phyloP scores from a whole-genome alignment of 768 basidiomycete species.

The Lenzites betulinus region DNA sequence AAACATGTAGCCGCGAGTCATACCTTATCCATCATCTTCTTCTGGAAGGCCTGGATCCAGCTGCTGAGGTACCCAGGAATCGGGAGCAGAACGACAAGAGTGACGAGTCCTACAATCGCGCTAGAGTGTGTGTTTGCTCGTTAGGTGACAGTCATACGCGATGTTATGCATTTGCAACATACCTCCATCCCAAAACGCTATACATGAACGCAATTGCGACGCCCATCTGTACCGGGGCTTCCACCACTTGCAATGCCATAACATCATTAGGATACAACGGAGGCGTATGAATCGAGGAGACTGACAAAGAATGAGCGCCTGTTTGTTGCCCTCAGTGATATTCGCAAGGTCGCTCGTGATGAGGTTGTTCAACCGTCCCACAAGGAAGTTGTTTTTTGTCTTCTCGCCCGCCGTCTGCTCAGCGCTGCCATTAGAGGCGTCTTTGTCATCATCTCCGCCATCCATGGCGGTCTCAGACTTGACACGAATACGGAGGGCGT shows the following conservation, averaged over 20 bases:
- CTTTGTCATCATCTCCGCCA: background rate
- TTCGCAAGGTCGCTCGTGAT: conserved; percentile 60
- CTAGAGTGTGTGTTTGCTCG: conserved; percentile 18
- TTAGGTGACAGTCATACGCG: background rate
- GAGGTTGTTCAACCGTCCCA: conserved; percentile 78
- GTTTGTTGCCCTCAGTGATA: conserved; percentile 25
- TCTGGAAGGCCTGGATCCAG: conserved; percentile 38
- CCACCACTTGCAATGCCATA: background rate
- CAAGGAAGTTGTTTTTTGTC: conserved; percentile 45
- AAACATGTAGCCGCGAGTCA: background rate
- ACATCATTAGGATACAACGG: background rate
- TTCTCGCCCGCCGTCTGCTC: conserved; percentile 9
- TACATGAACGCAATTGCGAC: conserved; percentile 42
- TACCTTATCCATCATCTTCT: conserved; percentile 43
- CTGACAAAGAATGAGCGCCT: conserved; percentile 30
- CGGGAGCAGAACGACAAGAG: conserved; percentile 43
- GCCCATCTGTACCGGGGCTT: background rate
- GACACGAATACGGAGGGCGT: conserved; percentile 51
- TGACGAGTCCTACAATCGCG: conserved; percentile 43
- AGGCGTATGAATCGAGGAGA: conserved; percentile 29
- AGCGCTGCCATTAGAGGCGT: background rate
- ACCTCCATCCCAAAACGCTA: conserved; percentile 50
- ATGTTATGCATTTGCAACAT: conserved; percentile 1
- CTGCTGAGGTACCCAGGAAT: conserved; percentile 44
- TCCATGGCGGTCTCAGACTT: conserved; percentile 27